Conservation (phyloP, 2,329 filamentous ascomycete species). For the Alternaria ethzedia region DNA sequence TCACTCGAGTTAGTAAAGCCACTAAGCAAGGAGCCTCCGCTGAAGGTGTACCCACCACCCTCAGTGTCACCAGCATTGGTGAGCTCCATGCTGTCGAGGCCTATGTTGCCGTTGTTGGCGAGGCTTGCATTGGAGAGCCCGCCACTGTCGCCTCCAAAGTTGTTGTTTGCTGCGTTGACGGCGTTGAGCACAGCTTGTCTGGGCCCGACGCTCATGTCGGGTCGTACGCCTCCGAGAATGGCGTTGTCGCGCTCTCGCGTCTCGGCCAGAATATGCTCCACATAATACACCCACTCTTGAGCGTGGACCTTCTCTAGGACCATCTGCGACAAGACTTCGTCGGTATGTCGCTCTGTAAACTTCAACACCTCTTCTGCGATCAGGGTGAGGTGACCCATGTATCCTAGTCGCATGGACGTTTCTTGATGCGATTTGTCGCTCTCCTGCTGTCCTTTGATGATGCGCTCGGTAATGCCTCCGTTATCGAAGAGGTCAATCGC, state of each 20-base stretch:
- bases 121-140: slow-evolving; percentile 78
- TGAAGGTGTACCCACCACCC: slow-evolving; percentile 75
- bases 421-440: slow-evolving; percentile 86
- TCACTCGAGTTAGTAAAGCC: slow-evolving; percentile 95
- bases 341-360: slow-evolving; percentile 92
- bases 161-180: slow-evolving; percentile 62
- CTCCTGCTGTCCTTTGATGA: slow-evolving; percentile 85
- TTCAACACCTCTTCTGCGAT: slow-evolving; percentile 99
- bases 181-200: slow-evolving; percentile 70
- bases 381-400: slow-evolving; percentile 97
- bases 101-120: slow-evolving; percentile 65
- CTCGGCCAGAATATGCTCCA: slow-evolving; percentile 89
- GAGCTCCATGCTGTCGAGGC: slow-evolving; percentile 69
- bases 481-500: slow-evolving; percentile 93
- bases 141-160: slow-evolving; percentile 56
- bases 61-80: slow-evolving; percentile 69
- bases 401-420: slow-evolving; percentile 89
- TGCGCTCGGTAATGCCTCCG: slow-evolving; percentile 86
- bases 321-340: slow-evolving; percentile 80
- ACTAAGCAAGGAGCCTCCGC: slow-evolving; percentile 77
- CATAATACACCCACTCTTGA: slow-evolving; percentile 90
- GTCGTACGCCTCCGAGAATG: slow-evolving; percentile 93
- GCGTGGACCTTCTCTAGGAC: slow-evolving; percentile 90
- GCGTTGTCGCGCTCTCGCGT: slow-evolving; percentile 96
- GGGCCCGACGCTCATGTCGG: slow-evolving; percentile 85